Percentiles rank a stretch among this genome's conserved stretches.
Evolutionary conservation across 2,329 filamentous ascomycete species (phyloP).

Genomic region (Paraphoma chrysanthemicola): DNA sequence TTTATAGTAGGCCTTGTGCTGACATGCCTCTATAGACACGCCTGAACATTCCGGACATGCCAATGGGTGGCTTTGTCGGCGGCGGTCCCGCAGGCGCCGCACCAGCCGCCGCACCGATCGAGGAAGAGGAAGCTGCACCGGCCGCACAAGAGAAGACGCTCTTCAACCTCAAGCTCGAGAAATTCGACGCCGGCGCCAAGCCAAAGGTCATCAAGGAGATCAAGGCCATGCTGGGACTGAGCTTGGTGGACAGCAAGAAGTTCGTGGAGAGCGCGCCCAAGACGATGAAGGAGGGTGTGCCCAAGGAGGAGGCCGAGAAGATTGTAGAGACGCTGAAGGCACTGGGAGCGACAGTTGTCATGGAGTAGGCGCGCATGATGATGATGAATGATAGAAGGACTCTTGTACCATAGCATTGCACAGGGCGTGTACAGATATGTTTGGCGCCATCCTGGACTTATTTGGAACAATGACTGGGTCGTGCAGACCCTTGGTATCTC

Average conservation of each 20-base stretch:
- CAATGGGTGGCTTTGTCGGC: slow-evolving; percentile 86
- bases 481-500: slow-evolving; percentile 37
- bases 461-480: slow-evolving; percentile 30
- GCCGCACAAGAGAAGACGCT: slow-evolving; percentile 92
- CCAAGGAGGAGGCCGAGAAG: slow-evolving; percentile 99
- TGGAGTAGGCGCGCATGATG: slow-evolving; percentile 72
- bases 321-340: slow-evolving; percentile 94
- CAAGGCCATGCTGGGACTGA: slow-evolving; percentile 93
- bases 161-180: slow-evolving; percentile 93
- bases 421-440: slow-evolving; percentile 49
- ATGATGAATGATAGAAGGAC: slow-evolving; percentile 1
- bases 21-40: slow-evolving; percentile 67
- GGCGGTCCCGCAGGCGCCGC: slow-evolving; percentile 63
- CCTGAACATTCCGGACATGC: slow-evolving; percentile 97
- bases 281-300: slow-evolving; percentile 97
- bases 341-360: slow-evolving; percentile 83
- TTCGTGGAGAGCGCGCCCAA: slow-evolving; percentile 99
- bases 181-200: slow-evolving; percentile 87
- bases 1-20: not conserved
- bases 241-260: slow-evolving; percentile 99
- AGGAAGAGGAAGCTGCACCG: slow-evolving; percentile 88
- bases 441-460: slow-evolving; percentile 40
- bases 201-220: slow-evolving; percentile 99
- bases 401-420: slow-evolving; percentile 45
- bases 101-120: slow-evolving; percentile 67